Base-by-base conservation (phyloP, 2,329 filamentous ascomycete genomes). In the Penicillium sp. region DNA sequence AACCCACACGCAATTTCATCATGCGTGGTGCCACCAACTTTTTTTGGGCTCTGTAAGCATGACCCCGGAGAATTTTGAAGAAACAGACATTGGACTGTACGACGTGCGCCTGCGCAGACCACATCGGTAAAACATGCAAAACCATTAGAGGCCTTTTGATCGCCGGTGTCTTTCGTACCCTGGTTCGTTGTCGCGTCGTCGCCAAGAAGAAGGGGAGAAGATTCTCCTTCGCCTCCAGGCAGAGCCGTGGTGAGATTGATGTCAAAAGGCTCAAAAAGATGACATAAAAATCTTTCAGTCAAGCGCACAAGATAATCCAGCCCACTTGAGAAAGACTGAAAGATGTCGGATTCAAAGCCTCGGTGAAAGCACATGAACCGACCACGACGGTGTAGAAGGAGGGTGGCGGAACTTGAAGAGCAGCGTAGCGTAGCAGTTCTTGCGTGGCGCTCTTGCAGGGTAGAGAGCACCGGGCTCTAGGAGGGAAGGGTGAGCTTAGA, bases 401-500 rank as follows among this genome's bases (percentile, higher is more conserved):
- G 26, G 28, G 43, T 45, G 57, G 55, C 54, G 55, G 52, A 56
- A 56, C 53, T 49, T 51, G 50, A 50, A 55, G 48, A 53, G 57
- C 50, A 53, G 54, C 50, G 55, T 50, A 42, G 51, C 48, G 48
- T 47, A 44, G 48, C 2, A 18, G 18, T 18, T 44, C 51, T 50
- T 54, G 55, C 55, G 53, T 53, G 50, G 49, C 50, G 54, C 56
- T 61, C 62, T 58, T 56, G 58, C 57, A 63, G 58, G 62, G 58
- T 50, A 60, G 55, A 59, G 57, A 64, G 58, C 57, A 61, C 59
- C 56, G 59, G 55, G 58, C 56, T 57, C 52, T 60, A 53, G 48
- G 52, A 48, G 37, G 42, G 46, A 43, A 50, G 53, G 51, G 48
- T 54, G 60, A 57, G 48, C 49, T 81, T 83, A 96, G 72, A 97